phyloP scores from a whole-genome alignment of 768 basidiomycete species.

The Leccinum subgranulosum region DNA sequence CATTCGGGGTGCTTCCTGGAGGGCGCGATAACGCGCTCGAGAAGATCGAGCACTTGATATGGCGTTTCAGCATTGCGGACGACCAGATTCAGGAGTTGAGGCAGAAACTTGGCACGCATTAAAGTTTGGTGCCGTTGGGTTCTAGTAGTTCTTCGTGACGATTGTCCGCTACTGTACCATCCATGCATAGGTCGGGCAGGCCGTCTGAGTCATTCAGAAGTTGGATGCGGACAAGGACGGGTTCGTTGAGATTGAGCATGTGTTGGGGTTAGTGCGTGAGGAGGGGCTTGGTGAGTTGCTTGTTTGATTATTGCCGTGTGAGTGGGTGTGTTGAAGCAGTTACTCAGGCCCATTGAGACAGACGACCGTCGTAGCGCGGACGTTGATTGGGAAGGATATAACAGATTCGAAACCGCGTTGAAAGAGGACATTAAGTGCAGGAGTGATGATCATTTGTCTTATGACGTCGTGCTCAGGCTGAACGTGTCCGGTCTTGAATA shows the following conservation, averaged over 20 bases:
- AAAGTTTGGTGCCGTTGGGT: neutral
- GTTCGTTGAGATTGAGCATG: constrained; percentile 93
- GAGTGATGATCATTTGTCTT: constrained; percentile 43
- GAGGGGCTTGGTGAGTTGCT: constrained; percentile 72
- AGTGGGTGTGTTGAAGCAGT: neutral
- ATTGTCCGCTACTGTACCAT: neutral
- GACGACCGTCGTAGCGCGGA: constrained; percentile 84
- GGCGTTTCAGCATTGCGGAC: constrained; percentile 13
- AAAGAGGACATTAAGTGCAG: constrained; percentile 95
- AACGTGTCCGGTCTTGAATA: too few species aligned
- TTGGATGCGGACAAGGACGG: constrained; percentile 96
- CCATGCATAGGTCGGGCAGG: constrained; percentile 54
- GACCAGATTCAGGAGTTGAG: constrained; percentile 1
- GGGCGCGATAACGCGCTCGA: constrained; percentile 9
- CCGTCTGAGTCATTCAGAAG: constrained; percentile 84
- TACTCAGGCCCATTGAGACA: constrained; percentile 67
- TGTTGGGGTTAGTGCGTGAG: constrained; percentile 82
- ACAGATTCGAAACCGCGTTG: constrained; percentile 75
- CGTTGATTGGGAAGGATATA: constrained; percentile 80
- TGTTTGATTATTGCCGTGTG: constrained; percentile 1
- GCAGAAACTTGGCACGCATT: neutral
- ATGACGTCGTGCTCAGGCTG: neutral
- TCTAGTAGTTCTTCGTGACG: neutral
- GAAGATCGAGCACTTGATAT: constrained; percentile 9
- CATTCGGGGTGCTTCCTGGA: neutral